Conservation (phyloP, 2,329 filamentous ascomycete species). For the Coniochaeta hoffmannii region DNA sequence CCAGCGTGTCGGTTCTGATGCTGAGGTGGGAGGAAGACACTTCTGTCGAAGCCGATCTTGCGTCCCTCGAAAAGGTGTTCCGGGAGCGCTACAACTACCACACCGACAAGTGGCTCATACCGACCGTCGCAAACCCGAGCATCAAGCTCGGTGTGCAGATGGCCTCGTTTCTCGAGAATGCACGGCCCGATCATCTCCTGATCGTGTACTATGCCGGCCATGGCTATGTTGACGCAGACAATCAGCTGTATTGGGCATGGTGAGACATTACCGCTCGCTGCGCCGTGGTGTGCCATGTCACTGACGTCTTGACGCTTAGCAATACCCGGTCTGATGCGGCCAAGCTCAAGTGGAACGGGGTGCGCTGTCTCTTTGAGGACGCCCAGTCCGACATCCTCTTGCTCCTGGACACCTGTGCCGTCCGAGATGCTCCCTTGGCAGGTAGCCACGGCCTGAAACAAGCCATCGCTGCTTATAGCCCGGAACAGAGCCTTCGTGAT, state of each 20-base stretch:
- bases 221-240: constrained; percentile 50
- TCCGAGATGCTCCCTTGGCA: constrained; percentile 40
- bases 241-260: constrained; percentile 61
- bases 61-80: constrained; percentile 48
- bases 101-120: constrained; percentile 55
- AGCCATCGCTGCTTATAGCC: constrained; percentile 51
- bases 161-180: constrained; percentile 51
- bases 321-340: constrained; percentile 50
- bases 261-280: constrained; percentile 30
- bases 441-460: constrained; percentile 53
- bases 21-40: constrained; percentile 56
- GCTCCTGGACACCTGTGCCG: constrained; percentile 53
- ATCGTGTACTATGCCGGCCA: constrained; percentile 60
- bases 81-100: constrained; percentile 53
- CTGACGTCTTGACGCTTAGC: constrained; percentile 30
- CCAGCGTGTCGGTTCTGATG: constrained; percentile 51
- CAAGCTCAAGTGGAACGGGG: constrained; percentile 56
- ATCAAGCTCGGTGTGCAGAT: constrained; percentile 55
- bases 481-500: constrained; percentile 40
- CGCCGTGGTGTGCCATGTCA: constrained; percentile 2
- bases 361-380: constrained; percentile 55
- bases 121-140: constrained; percentile 49
- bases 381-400: constrained; percentile 56
- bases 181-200: constrained; percentile 50
- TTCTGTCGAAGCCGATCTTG: constrained; percentile 44